Percentiles rank a stretch among this genome's conserved stretches.
phyloP scores from a whole-genome alignment of 2,329 filamentous ascomycete genomes.

The Neonectria ditissima region DNA sequence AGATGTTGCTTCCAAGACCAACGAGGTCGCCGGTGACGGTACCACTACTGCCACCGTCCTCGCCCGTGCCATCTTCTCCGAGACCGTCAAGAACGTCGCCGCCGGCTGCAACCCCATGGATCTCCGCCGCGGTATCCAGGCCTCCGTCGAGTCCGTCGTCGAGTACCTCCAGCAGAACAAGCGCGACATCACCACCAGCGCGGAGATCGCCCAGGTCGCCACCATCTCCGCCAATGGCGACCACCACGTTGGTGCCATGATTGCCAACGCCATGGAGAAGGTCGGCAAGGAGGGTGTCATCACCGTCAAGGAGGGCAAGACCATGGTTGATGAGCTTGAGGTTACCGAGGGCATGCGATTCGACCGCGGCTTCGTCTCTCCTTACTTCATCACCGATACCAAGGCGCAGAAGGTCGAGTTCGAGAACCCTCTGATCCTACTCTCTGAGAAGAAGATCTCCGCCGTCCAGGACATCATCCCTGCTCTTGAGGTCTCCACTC shows the following conservation, averaged over 20 bases:
- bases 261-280: constrained; percentile 99
- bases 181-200: constrained; percentile 96
- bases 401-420: constrained; percentile 99
- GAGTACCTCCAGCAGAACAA: constrained; percentile 96
- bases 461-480: constrained; percentile 99
- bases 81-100: constrained; percentile 99
- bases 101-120: constrained; percentile 99
- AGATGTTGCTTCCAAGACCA: constrained; percentile 99
- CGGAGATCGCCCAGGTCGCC: constrained; percentile 96
- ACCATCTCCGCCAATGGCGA: constrained; percentile 99
- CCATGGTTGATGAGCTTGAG: constrained; percentile 96
- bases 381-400: constrained; percentile 99
- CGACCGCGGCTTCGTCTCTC: constrained; percentile 97
- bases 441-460: constrained; percentile 99
- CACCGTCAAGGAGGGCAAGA: constrained; percentile 99
- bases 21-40: constrained; percentile 98
- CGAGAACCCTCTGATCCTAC: constrained; percentile 97
- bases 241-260: constrained; percentile 91
- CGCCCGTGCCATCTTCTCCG: constrained; percentile 97
- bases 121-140: constrained; percentile 94
- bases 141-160: constrained; percentile 93
- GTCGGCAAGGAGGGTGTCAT: constrained; percentile 99
- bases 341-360: constrained; percentile 99
- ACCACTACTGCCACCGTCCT: constrained; percentile 98
- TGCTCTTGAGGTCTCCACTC: constrained; percentile 95